Base-by-base conservation (phyloP, 2,329 filamentous ascomycete genomes). In the Penicillium sp. region DNA sequence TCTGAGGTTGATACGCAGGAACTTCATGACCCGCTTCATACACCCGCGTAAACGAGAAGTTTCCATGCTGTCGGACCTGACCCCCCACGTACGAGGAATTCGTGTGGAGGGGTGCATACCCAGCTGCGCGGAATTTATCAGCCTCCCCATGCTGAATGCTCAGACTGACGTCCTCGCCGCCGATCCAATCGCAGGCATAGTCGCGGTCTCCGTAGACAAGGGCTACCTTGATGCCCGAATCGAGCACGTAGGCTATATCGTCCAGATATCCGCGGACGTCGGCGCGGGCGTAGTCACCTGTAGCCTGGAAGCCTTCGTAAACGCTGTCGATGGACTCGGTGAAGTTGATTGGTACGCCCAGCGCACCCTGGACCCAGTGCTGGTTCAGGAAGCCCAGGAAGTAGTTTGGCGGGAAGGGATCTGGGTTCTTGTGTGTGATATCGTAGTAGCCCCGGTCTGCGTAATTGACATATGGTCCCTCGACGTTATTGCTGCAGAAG, bases 311-410 rank as follows among this genome's bases (percentile, higher is more conserved):
- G 0, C 79, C 81, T 3, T 65, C 56, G 10, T 75, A 74, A 1
- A 85, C 83, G 13, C 80, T 77, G 2, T 67, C 57, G 7, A 77
- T 79, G 2, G 75, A 75, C 16, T 76, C 70, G 0, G 84, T 84
- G 76, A 81, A 88, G 71, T 89, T 88, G 22, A 88, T 71, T 0
- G 84, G 84, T 0, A 86, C 82, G 4, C 87, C 87, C 0, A 89
- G 79, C 0, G 83, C 84, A 2, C 73, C 71, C 67, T 88, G 85
- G 0, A 88, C 83, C 67, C 83, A 81, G 3, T 80, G 76, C 62
- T 85, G 81, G 68, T 84, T 86, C 42, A 89, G 77, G 71, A 81
- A 89, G 2, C 83, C 84, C 10, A 80, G 70, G 68, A 82, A 83
- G 71, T 83, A 85, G 8, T 79, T 75, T 0, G 79, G 74, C 0